Base-by-base conservation (phyloP, 768 basidiomycete species). In the Agrocybe praecox region DNA sequence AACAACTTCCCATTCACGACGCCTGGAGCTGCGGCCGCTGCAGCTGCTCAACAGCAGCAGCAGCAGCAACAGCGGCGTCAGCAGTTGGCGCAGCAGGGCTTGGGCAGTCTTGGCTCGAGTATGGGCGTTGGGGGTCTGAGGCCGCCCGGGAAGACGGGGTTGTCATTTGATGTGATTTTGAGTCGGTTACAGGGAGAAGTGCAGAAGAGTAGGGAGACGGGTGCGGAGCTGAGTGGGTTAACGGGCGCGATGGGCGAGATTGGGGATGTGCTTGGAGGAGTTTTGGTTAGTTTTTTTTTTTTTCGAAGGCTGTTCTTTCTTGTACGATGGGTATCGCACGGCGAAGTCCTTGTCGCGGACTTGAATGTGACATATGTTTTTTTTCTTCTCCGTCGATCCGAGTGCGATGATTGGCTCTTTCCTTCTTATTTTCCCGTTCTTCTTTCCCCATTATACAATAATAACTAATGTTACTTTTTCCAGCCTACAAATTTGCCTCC, bases 171-270 rank as follows among this genome's bases (percentile, higher is more conserved):
- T 65, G 92, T 95, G 64, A 94, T 98, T 51, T 75, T 98, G 45
- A 90, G 81, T 54, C 85, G 92, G 33, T 77, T 98, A 2, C 96
- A 98, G 69, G 87, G 88, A 60, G 96, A 98, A 69, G 84, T 98
- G n/a, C 89, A 91, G 74, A 97, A 96, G 75, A 94, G 92, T 65
- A 85, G 93, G 17, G 96, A 98, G 67, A 97, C 96, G 0, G 92
- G 93, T 14, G 80, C 87, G 0, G 96, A 98, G 67, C 77, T 99
- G 3, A 85, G 87, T 59, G 83, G 83, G 0, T 74, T 98, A 29
- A 88, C 84, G 15, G 82, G 82, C 12, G 81, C 90, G 4, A 92
- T 99, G 84, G 84, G 78, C 42, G 94, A 97, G n/a, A 92, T 98
- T 44, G 89, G 93, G 57, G 94, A 97, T 63, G 94, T 92, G 0